Evolutionary conservation across 805 yeast species (phyloP), one percentile per base, ranked within the genome.

Genomic region (Hanseniaspora pseudoguilliermondii): DNA sequence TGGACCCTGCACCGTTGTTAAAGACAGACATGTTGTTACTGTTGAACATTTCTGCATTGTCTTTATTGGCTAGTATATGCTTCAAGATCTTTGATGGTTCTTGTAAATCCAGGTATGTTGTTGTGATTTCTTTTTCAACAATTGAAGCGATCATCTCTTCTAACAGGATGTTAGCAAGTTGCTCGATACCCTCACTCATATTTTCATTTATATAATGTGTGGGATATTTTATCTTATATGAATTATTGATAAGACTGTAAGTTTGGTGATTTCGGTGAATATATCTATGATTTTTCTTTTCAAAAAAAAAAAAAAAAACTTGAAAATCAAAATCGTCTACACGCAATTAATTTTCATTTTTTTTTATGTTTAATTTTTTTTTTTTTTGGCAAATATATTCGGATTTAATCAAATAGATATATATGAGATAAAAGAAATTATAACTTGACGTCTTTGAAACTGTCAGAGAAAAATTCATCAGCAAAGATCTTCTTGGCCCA

Each of bases 101-200:
- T 16, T 46, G 48, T 3, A 52, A 29, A 18, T 47, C 21, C 16
- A 52, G 13, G 21, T 44, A 52, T 21, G 55, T 46, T 4, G 46
- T 43, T 10, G 49, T 52, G 8, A 52, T 43, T 46, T 52, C 55
- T 21, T 29, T 44, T 44, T 52, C 55, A 2, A 46, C 25, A 8
- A 44, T 52, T 29, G 55, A 52, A 13, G 41, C 16, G 5, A 52
- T 10, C 49, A 52, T 52, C 29, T 36, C 32, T 4, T 46, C 40
- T 13, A 52, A 3, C 10, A 52, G 13, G 18, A 52, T n/a, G 21
- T 52, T 46, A 2, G 55, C 55, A 23, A 52, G 40, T 2, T 44
- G 25, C 3, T 38, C 34, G 18, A 52, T 20, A 8, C 23, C 50
- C 4, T 43, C 20, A 5, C 44, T 18, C 55, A 52, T 52, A 38